Percentiles rank a stretch among this genome's conserved stretches.
These are phyloP conservation scores for Trichoderma endophyticum DNA, from an alignment of 2,329 filamentous ascomycete genomes.

Conservation along the genomic window DNA sequence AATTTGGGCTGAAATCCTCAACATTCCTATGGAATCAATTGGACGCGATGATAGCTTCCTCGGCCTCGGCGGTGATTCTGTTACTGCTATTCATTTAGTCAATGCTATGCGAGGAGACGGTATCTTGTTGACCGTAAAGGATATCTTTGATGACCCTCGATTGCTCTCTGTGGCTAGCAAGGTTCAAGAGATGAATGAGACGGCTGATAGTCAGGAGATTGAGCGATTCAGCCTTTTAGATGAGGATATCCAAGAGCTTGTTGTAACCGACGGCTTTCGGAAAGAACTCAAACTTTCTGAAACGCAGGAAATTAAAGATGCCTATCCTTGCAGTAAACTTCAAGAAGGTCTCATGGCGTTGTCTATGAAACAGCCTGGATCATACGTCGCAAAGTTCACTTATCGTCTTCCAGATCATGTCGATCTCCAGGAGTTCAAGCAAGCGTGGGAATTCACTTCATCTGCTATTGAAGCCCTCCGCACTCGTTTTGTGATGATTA, in stretches of 20 bases:
- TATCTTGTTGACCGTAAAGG: constrained; percentile 17
- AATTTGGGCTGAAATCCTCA: constrained; percentile 15
- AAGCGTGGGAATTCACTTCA: constrained; percentile 26
- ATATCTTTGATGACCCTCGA: constrained; percentile 23
- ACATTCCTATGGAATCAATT: constrained; percentile 25
- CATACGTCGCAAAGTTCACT: constrained; percentile 22
- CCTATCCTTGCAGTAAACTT: constrained; percentile 37
- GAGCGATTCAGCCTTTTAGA: constrained; percentile 26
- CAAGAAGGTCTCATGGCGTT: constrained; percentile 39
- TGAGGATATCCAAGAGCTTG: neutral
- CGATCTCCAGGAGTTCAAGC: constrained; percentile 27
- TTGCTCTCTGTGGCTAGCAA: constrained; percentile 7
- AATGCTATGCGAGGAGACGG: constrained; percentile 10
- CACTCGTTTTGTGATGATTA: constrained; percentile 14
- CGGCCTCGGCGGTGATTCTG: constrained; percentile 28
- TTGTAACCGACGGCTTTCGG: neutral
- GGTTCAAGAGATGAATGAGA: neutral
- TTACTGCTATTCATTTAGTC: constrained; percentile 25
- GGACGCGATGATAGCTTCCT: constrained; percentile 30
- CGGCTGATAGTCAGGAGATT: neutral
- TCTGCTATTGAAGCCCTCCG: constrained; percentile 5
- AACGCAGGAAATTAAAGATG: constrained; percentile 17
- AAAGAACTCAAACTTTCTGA: neutral
- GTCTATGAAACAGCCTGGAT: constrained; percentile 28
- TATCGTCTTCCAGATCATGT: constrained; percentile 31